Evolutionary conservation across 345 rosid genomes (phyloP).

Genomic region (Gynandropsis gynandra): DNA sequence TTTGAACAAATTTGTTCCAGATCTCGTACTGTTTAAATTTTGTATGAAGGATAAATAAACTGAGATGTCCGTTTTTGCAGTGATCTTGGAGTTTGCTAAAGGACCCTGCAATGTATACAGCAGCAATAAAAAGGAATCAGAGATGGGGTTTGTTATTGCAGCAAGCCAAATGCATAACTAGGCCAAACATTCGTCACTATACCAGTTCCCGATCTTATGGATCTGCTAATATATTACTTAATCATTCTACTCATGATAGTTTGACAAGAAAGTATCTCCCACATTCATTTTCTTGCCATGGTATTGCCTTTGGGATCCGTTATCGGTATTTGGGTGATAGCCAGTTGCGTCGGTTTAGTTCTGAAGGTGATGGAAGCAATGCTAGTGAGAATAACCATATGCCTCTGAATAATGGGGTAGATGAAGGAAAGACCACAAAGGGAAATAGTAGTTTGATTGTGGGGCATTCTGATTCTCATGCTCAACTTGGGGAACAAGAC

Average conservation of each 20-base stretch:
- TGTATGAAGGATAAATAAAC: background rate
- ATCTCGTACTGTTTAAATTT: conserved; percentile 2
- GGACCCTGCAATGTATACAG: conserved; percentile 54
- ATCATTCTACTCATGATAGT: conserved; percentile 22
- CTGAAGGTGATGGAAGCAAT: conserved; percentile 79
- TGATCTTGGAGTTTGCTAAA: conserved; percentile 17
- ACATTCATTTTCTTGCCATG: conserved; percentile 25
- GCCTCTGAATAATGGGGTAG: conserved; percentile 43
- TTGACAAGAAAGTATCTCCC: conserved; percentile 31
- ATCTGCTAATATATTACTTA: conserved; percentile 20
- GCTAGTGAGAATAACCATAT: conserved; percentile 60
- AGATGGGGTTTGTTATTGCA: conserved; percentile 49
- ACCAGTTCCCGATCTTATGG: conserved; percentile 30
- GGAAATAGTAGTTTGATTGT: conserved; percentile 29
- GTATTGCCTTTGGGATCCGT: conserved; percentile 23
- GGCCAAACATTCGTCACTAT: conserved; percentile 32
- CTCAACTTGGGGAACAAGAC: conserved; percentile 82
- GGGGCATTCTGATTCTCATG: conserved; percentile 48
- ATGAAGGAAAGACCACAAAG: conserved; percentile 34
- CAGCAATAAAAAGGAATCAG: conserved; percentile 55
- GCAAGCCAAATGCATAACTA: conserved; percentile 36
- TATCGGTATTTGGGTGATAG: conserved; percentile 22
- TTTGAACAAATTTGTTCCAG: conserved; percentile 6
- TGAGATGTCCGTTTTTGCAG: conserved; percentile 10
- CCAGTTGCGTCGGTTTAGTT: conserved; percentile 57